A percentile compares a stretch with the other conserved stretches of the same genome.
Conservation (phyloP, 805 yeast genomes). For the Ogataea pilisensis region DNA sequence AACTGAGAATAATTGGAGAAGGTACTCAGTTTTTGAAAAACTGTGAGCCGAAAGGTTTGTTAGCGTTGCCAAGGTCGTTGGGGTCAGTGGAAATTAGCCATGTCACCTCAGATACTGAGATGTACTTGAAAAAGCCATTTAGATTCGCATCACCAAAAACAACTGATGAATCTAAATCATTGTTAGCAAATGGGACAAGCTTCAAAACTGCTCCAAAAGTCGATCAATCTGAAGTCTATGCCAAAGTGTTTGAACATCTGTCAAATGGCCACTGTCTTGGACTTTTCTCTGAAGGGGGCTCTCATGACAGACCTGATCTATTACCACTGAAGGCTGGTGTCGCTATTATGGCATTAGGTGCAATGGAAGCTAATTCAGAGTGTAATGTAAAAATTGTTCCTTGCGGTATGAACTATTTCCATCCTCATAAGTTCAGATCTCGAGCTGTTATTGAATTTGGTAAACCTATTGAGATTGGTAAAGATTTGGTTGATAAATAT, state of each 20-base stretch:
- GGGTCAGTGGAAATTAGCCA: constrained; percentile 72
- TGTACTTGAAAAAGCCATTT: constrained; percentile 68
- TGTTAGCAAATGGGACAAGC: constrained; percentile 47
- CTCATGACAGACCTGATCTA: constrained; percentile 90
- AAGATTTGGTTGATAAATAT: constrained; percentile 62
- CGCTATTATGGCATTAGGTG: constrained; percentile 96
- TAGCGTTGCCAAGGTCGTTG: constrained; percentile 72
- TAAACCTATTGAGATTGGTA: constrained; percentile 66
- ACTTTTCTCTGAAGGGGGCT: constrained; percentile 97
- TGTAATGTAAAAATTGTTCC: constrained; percentile 87
- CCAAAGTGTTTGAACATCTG: constrained; percentile 79
- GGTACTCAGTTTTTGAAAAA: constrained; percentile 64
- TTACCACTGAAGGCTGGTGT: constrained; percentile 96
- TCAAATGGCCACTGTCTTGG: constrained; percentile 81
- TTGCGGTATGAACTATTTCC: constrained; percentile 96
- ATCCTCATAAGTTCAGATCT: constrained; percentile 91
- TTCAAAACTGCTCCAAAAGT: constrained; percentile 78
- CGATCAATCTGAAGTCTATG: constrained; percentile 81
- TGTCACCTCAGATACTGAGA: constrained; percentile 67
- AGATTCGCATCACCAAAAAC: constrained; percentile 36
- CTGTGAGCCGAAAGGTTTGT: constrained; percentile 59
- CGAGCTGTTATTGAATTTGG: constrained; percentile 96
- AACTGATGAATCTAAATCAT: constrained; percentile 33
- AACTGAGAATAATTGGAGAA: constrained; percentile 49
- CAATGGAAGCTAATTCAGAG: constrained; percentile 72